A percentile compares a stretch with the other conserved stretches of the same genome.
phyloP scores from a whole-genome alignment of 805 yeast species.

The Schwanniomyces vanrijiae region DNA sequence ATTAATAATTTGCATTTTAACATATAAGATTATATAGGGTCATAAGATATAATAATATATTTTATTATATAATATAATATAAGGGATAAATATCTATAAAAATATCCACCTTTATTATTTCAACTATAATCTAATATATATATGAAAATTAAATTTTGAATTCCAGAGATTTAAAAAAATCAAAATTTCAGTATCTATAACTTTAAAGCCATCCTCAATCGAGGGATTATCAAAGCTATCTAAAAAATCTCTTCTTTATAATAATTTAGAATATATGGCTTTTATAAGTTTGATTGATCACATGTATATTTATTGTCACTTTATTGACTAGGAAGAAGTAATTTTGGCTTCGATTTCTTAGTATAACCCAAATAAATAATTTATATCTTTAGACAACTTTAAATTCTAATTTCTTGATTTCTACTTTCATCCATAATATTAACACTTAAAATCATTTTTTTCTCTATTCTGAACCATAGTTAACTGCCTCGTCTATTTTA shows the following conservation, averaged over 20 bases:
- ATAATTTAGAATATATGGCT: no score
- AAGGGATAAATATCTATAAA: no score
- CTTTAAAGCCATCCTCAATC: slow-evolving; percentile 29
- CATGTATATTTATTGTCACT: no score
- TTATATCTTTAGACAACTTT: slow-evolving; percentile 19
- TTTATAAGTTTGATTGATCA: no score
- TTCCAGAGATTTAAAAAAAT: slow-evolving; percentile 29
- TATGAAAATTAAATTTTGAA: slow-evolving; percentile 13
- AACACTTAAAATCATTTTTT: slow-evolving; percentile 9
- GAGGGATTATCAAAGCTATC: not conserved
- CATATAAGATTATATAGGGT: not conserved
- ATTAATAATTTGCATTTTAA: not conserved
- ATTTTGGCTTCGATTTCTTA: not conserved
- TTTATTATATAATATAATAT: no score
- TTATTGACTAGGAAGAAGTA: no score
- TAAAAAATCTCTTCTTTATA: no score
- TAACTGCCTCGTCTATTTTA: slow-evolving; percentile 27
- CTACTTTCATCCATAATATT: slow-evolving; percentile 29
- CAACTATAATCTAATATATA: not conserved
- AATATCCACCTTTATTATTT: no score
- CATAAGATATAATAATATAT: not conserved
- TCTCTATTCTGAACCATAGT: slow-evolving; percentile 1
- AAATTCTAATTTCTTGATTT: slow-evolving; percentile 29
- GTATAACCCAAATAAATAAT: no score
- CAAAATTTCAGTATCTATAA: slow-evolving; percentile 28